Conservation (phyloP, 768 basidiomycete genomes). For the Sporobolomyces pararoseus region DNA sequence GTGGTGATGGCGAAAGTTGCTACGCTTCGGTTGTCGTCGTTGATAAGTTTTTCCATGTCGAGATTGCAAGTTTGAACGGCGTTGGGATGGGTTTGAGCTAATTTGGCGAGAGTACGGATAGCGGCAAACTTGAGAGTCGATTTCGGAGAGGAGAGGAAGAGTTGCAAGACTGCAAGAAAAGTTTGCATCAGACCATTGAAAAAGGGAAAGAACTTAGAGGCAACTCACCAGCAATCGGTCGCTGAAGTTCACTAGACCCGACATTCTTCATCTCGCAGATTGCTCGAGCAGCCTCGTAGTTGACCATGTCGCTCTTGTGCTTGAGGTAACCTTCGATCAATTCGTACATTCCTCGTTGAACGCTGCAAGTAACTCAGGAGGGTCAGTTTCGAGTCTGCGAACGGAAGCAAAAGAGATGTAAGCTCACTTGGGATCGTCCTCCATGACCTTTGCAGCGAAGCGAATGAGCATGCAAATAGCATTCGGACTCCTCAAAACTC, state of each 20-base stretch:
- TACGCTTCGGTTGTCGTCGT: constrained; percentile 89
- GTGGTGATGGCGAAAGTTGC: constrained; percentile 99
- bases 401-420: neutral
- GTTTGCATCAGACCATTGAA: neutral
- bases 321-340: constrained; percentile 89
- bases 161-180: constrained; percentile 69
- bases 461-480: constrained; percentile 97
- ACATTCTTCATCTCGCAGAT: constrained; percentile 95
- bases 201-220: constrained; percentile 7
- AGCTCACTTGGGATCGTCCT: constrained; percentile 93
- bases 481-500: constrained; percentile 88
- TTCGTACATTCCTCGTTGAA: constrained; percentile 88
- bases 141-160: constrained; percentile 94
- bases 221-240: constrained; percentile 78
- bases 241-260: constrained; percentile 68
- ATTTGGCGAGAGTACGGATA: constrained; percentile 83
- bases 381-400: neutral
- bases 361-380: constrained; percentile 56
- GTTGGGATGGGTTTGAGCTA: constrained; percentile 78
- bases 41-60: constrained; percentile 92
- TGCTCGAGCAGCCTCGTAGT: constrained; percentile 93
- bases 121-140: constrained; percentile 94
- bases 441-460: constrained; percentile 97
- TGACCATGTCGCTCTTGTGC: constrained; percentile 99
- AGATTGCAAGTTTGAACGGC: constrained; percentile 90